Evolutionary conservation across 192 early-diverging fungal genomes (phyloP).

Genomic region (Dispira simplex): DNA sequence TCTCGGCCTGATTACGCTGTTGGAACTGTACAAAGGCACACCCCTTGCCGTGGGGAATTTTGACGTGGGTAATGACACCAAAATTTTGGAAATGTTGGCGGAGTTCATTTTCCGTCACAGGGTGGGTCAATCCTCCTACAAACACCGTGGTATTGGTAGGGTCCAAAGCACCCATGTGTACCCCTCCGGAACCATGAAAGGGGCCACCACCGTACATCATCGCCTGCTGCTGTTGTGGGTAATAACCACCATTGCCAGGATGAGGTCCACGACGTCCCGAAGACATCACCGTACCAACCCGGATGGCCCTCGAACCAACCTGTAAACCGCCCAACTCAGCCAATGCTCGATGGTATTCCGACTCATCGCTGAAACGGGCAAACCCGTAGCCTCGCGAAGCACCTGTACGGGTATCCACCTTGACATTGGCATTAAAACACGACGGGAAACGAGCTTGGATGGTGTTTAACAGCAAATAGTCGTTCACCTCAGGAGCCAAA

Average conservation of each 20-base stretch:
- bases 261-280: neutral
- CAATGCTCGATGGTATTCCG: slow-evolving; percentile 78
- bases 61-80: slow-evolving; percentile 86
- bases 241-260: neutral
- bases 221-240: neutral
- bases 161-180: slow-evolving; percentile 38
- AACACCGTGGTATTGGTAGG: slow-evolving; percentile 95
- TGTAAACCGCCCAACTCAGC: slow-evolving; percentile 79
- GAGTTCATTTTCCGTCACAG: slow-evolving; percentile 79
- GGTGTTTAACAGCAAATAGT: slow-evolving; percentile 42
- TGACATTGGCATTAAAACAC: slow-evolving; percentile 85
- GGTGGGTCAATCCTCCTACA: slow-evolving; percentile 78
- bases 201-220: neutral
- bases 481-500: slow-evolving; percentile 77
- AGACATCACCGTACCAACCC: slow-evolving; percentile 78
- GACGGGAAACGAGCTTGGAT: slow-evolving; percentile 77
- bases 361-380: slow-evolving; percentile 77
- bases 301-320: slow-evolving; percentile 73
- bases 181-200: neutral
- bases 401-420: slow-evolving; percentile 70
- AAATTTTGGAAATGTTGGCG: slow-evolving; percentile 64
- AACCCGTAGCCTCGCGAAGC: slow-evolving; percentile 87
- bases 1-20: slow-evolving; percentile 67
- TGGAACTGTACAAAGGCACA: slow-evolving; percentile 94
- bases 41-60: slow-evolving; percentile 87